A percentile compares a stretch with the other conserved stretches of the same genome.
Evolutionary conservation across 495 filamentous ascomycete species (phyloP).

Genomic region (Xylona heveae): DNA sequence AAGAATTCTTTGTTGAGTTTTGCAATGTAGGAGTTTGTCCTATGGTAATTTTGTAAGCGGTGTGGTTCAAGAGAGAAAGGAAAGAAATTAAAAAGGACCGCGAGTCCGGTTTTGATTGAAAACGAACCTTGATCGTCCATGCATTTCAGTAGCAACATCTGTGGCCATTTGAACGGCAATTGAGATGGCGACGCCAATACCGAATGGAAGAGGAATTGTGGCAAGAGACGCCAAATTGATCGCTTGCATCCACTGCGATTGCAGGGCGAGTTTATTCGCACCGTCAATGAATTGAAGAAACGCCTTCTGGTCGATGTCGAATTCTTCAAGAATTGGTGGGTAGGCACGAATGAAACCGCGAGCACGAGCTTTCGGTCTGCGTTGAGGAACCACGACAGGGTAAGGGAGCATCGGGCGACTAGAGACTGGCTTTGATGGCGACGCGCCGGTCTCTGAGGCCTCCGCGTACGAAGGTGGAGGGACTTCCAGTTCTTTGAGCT

Average conservation of each 20-base stretch:
- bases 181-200: conserved; percentile 23
- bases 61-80: no score
- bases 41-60: conserved; percentile 8
- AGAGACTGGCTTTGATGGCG: no score
- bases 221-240: conserved; percentile 22
- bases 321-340: conserved; percentile 26
- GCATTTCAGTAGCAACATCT: conserved; percentile 22
- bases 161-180: conserved; percentile 20
- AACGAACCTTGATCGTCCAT: conserved; percentile 14
- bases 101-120: conserved; percentile 6
- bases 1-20: conserved; percentile 36
- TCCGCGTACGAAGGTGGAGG: no score
- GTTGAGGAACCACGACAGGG: conserved; percentile 28
- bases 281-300: conserved; percentile 34
- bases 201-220: conserved; percentile 18
- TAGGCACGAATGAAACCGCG: conserved; percentile 29
- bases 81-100: no score
- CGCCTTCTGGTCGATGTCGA: conserved; percentile 26
- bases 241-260: conserved; percentile 16
- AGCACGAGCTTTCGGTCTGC: conserved; percentile 19
- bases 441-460: no score
- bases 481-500: no score
- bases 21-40: conserved; percentile 32
- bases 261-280: conserved; percentile 21
- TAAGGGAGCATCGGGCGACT: conserved; percentile 11